Conservation (phyloP, 148 eudicot species). For the Camellia japonica region DNA sequence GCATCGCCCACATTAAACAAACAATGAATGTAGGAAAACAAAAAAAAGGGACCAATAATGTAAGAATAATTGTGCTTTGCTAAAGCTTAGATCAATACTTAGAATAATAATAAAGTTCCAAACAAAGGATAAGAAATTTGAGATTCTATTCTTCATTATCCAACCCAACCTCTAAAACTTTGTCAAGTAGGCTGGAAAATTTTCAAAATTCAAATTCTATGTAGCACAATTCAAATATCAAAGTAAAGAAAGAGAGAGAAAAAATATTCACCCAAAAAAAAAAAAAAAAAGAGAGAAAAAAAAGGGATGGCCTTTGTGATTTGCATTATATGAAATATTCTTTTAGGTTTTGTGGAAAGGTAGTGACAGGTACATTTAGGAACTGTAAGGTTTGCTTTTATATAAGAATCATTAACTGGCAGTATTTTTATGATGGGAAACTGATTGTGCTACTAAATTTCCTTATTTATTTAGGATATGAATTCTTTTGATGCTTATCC, state of each 20-base stretch:
- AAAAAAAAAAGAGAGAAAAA: slow-evolving; percentile 1
- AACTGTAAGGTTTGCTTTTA: slow-evolving; percentile 33
- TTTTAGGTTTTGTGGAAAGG: slow-evolving; percentile 43
- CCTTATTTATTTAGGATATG: slow-evolving; percentile 14
- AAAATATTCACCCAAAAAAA: too few relatives aligned
- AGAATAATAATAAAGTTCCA: slow-evolving; percentile 33
- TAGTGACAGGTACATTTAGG: slow-evolving; percentile 45
- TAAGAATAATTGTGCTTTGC: slow-evolving; percentile 31
- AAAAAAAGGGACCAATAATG: slow-evolving; percentile 9
- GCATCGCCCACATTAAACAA: background rate
- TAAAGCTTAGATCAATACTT: slow-evolving; percentile 27
- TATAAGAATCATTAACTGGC: slow-evolving; percentile 30
- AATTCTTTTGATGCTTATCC: slow-evolving; percentile 7
- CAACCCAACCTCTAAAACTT: slow-evolving; percentile 17
- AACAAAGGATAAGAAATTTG: slow-evolving; percentile 28
- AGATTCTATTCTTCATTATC: slow-evolving; percentile 52
- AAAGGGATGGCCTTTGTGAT: slow-evolving; percentile 22
- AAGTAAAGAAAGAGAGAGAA: background rate
- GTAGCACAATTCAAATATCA: slow-evolving; percentile 18
- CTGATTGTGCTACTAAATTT: slow-evolving; percentile 20
- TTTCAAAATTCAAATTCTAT: slow-evolving; percentile 22
- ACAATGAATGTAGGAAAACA: background rate
- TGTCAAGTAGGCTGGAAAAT: slow-evolving; percentile 19
- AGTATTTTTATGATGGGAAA: slow-evolving; percentile 1
- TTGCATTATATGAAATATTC: slow-evolving; percentile 44